Base-by-base conservation (phyloP, 148 eudicot genomes). In the Bassia scoparia region DNA sequence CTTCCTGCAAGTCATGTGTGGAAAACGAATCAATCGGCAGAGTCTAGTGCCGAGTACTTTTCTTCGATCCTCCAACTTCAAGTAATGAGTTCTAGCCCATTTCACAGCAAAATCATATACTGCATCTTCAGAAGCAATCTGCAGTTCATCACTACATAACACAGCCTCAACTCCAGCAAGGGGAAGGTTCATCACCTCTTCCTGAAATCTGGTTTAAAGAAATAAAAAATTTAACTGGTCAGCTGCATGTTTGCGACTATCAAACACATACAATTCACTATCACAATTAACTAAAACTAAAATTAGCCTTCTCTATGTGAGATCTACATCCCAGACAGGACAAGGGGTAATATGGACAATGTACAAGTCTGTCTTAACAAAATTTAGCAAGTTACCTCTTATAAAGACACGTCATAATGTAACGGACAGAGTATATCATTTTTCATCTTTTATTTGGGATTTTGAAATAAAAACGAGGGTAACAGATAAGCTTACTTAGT, bases 121-220 rank as follows among this genome's bases (percentile, higher is more conserved):
- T 10, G 78, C 84, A 61, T 92, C 97, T 76, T 92, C 97, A 54
- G 92, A 86, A 49, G 89, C 92, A 48, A 92, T 83, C 78, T 85
- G 87, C 35, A 92, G 90, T 72, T 85, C 89, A 76, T 88, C 86
- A 74, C 90, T 86, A 2, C 88, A 84, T 26, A 92, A 55, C 17
- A 92, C 81, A 1, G 87, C 90, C 79, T 89, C 90, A 34, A 92
- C 80, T 72, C 90, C 95, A 35, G 86, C 86, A 27, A 88, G 83
- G 24, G 89, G 90, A 75, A 86, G 82, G 23, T 77, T 81, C 78
- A 87, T 81, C 34, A 92, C 85, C 81, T 92, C 92, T 33, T 85
- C 86, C 56, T 78, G 89, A 73, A 70, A 84, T 80, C 97, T 92
- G 86, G 54, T n/a, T n/a, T n/a, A n/a, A n/a, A n/a, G n/a, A n/a